A percentile compares a stretch with the other conserved stretches of the same genome.
Evolutionary conservation across 1,139 yeast genomes (phyloP).

Genomic region (Pichia sp.): DNA sequence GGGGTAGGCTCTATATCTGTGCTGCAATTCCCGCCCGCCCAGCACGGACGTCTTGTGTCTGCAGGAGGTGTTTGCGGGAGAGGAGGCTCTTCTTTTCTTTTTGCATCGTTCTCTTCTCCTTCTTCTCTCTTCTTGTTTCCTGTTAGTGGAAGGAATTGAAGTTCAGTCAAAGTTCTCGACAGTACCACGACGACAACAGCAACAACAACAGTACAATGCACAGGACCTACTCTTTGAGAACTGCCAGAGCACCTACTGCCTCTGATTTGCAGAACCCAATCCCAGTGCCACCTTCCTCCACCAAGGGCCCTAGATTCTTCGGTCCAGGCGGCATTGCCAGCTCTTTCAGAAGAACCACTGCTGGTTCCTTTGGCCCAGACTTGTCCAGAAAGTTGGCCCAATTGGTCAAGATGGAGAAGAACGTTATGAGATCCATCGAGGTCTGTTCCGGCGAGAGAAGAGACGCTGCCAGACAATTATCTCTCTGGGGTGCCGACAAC

Average conservation of each 20-base stretch:
- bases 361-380: slow-evolving; percentile 77
- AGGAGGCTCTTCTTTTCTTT: neutral
- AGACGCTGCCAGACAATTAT: slow-evolving; percentile 78
- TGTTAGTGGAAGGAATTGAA: neutral
- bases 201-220: slow-evolving; percentile 44
- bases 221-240: slow-evolving; percentile 80
- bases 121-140: neutral
- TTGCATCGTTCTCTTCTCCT: slow-evolving; percentile 1
- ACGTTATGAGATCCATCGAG: slow-evolving; percentile 75
- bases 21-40: neutral
- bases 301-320: slow-evolving; percentile 56
- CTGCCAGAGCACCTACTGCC: slow-evolving; percentile 76
- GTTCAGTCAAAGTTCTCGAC: neutral
- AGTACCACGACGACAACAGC: neutral
- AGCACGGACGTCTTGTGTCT: neutral
- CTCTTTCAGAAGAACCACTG: slow-evolving; percentile 64
- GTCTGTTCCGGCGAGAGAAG: slow-evolving; percentile 74
- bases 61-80: neutral
- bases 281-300: slow-evolving; percentile 65
- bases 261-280: slow-evolving; percentile 78
- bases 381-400: slow-evolving; percentile 71
- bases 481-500: slow-evolving; percentile 80
- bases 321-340: slow-evolving; percentile 69
- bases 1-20: neutral
- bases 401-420: slow-evolving; percentile 78